A percentile compares a stretch with the other conserved stretches of the same genome.
Evolutionary conservation across 176 grass and related monocot species (phyloP).

Genomic region (Oryza longistaminata): DNA sequence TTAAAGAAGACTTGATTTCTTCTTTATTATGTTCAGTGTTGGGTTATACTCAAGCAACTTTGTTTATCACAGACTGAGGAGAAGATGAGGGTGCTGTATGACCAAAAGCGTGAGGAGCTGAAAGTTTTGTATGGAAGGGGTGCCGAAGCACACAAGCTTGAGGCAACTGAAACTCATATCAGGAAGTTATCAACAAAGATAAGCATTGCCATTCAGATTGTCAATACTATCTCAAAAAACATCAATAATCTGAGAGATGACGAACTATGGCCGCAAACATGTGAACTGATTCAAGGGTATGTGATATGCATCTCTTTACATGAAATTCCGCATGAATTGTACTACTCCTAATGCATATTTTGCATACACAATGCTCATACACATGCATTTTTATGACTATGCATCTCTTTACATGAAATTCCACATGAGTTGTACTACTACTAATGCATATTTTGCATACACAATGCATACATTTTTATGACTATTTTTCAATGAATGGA

Average conservation of each 20-base stretch:
- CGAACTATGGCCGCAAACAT: slow-evolving; percentile 64
- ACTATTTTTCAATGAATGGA: background rate
- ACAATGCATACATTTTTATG: background rate
- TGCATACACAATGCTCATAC: background rate
- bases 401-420: slow-evolving; percentile 1
- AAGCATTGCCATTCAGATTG: slow-evolving; percentile 49
- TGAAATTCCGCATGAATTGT: background rate
- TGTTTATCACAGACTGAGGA: slow-evolving; percentile 55
- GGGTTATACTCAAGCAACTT: slow-evolving; percentile 18
- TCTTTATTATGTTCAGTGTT: background rate
- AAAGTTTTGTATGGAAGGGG: slow-evolving; percentile 33
- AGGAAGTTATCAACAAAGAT: slow-evolving; percentile 59
- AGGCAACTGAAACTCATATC: slow-evolving; percentile 38
- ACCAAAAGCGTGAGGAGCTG: slow-evolving; percentile 36
- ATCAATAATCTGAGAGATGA: slow-evolving; percentile 72
- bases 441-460: background rate
- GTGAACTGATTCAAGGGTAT: slow-evolving; percentile 64
- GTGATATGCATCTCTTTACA: slow-evolving; percentile 28
- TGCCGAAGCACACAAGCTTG: slow-evolving; percentile 51
- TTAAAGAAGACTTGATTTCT: slow-evolving; percentile 11
- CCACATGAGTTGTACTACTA: background rate
- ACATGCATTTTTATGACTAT: background rate
- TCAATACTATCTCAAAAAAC: slow-evolving; percentile 55
- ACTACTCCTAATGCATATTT: background rate
- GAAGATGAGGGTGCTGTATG: slow-evolving; percentile 52